These are phyloP conservation scores for Cyberlindnera xishuangbannaensis DNA, from an alignment of 805 yeast genomes.

Conservation along the genomic window DNA sequence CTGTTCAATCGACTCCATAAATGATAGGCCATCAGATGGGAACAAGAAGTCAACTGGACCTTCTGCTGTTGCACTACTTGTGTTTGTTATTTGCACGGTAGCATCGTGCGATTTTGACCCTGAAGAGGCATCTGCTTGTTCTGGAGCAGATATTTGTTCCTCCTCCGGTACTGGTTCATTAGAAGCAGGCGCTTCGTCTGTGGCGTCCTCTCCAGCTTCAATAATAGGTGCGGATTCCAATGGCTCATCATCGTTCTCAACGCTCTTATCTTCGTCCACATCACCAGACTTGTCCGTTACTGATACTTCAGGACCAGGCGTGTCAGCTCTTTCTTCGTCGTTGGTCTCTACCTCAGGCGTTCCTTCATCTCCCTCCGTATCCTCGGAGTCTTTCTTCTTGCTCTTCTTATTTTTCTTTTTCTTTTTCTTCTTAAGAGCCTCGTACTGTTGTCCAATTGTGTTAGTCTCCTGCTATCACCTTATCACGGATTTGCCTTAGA, in stretches of 20 bases:
- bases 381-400: slow-evolving; percentile 20
- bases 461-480: too few species aligned
- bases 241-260: slow-evolving; percentile 5
- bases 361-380: slow-evolving; percentile 10
- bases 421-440: slow-evolving; percentile 60
- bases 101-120: too few species aligned
- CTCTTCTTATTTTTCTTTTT: slow-evolving; percentile 36
- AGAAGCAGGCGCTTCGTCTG: too few species aligned
- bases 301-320: too few species aligned
- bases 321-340: too few species aligned
- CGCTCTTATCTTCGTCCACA: neutral
- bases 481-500: too few species aligned
- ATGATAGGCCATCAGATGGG: slow-evolving; percentile 20
- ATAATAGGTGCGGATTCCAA: too few species aligned
- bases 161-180: neutral
- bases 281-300: too few species aligned
- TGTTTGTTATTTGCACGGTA: too few species aligned
- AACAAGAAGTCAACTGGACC: slow-evolving; percentile 11
- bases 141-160: slow-evolving; percentile 6
- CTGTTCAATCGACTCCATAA: slow-evolving; percentile 23
- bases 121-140: too few species aligned
- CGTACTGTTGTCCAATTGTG: slow-evolving; percentile 32
- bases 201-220: too few species aligned
- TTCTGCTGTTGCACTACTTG: slow-evolving; percentile 1
- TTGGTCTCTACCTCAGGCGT: slow-evolving; percentile 3